Evolutionary conservation across 2,329 filamentous ascomycete genomes (phyloP).

Genomic region (Monilinia aucupariae): DNA sequence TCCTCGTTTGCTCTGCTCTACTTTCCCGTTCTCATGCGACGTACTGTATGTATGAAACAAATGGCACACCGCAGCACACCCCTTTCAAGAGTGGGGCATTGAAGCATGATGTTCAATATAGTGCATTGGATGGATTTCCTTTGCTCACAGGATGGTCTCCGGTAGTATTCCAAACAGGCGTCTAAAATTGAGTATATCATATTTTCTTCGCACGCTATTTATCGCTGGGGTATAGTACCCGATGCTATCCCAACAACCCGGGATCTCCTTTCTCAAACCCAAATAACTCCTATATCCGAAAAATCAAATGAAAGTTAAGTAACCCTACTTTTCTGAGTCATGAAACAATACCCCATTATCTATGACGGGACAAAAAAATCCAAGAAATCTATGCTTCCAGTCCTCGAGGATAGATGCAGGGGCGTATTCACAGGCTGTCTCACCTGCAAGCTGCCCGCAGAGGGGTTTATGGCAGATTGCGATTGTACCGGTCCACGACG

Average conservation of each 20-base stretch:
- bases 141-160: neutral
- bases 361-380: neutral
- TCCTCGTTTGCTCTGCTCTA: too few relatives aligned
- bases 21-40: too few relatives aligned
- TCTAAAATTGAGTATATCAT: neutral
- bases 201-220: neutral
- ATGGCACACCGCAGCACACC: neutral
- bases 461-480: neutral
- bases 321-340: neutral
- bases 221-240: neutral
- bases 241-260: neutral
- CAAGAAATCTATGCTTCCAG: neutral
- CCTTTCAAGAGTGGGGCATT: too few relatives aligned
- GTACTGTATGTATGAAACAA: neutral
- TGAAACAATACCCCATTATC: neutral
- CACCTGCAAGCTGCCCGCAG: neutral
- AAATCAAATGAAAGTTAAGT: neutral
- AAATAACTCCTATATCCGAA: neutral
- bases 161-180: rapidly evolving
- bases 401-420: neutral
- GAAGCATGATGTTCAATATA: neutral
- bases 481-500: neutral
- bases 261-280: neutral
- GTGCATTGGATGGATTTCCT: neutral
- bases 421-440: neutral